Base-by-base conservation (phyloP, 148 eudicot species). In the Fagopyrum esculentum region DNA sequence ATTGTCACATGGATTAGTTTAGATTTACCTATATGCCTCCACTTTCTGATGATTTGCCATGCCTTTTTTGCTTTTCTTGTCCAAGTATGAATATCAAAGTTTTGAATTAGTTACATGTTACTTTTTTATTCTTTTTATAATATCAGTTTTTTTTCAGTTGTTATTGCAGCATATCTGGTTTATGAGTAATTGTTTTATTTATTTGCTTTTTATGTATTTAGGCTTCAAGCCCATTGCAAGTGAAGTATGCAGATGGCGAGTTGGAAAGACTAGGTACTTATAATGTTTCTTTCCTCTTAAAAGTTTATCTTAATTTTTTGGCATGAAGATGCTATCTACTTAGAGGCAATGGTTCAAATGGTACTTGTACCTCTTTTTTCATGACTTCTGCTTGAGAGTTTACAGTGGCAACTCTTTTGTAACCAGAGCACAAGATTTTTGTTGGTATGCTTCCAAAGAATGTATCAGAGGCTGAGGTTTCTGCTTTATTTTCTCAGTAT, bases 191-290 rank as follows among this genome's bases (percentile, higher is more conserved):
- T 8, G 6, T n/a, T 0, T 66, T 19, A 11, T 40, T 13, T 40
- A 1, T 13, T 74, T 26, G 71, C 15, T 73, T 73, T 35, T 35
- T 35, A 35, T 35, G 40, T 35, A 35, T 79, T 70, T 87, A 95
- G 99, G 99, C 99, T 73, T 89, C 97, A 73, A 92, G 97, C 83
- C 99, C 97, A 17, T 80, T 95, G 90, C 99, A 95, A 90, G 99
- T 95, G 87, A 95, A 95, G 87, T 95, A 95, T 85, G 99, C 99
- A 64, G 99, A 95, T 84, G 99, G 99, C 77, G 99, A 95, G 87
- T 78, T 95, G 84, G 99, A 95, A 90, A 89, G 99, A 77, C 90
- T 95, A 83, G 99, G 99, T 94, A 35, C 40, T 35, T 35, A 35
- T 59, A 80, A 56, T 75, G 60, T 73, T 54, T 71, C 61, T 73